phyloP scores from a whole-genome alignment of 345 rosid genomes.

The Citrus medica region DNA sequence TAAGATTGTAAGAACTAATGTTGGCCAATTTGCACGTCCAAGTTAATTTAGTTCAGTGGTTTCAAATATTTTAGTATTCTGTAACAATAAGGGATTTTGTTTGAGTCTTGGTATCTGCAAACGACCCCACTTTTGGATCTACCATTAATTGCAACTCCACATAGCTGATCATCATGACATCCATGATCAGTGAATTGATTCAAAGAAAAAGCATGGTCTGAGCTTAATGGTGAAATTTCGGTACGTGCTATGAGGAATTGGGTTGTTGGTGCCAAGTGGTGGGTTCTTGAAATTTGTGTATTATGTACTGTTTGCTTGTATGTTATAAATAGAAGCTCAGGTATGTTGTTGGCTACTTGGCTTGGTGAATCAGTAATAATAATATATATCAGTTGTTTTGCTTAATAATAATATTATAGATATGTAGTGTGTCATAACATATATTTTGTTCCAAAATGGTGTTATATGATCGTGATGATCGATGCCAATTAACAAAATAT shows the following conservation, averaged over 20 bases:
- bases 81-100: neutral
- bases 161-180: neutral
- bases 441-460: no score
- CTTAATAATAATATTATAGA: neutral
- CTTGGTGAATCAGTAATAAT: neutral
- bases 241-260: neutral
- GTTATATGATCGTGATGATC: no score
- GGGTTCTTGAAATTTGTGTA: neutral
- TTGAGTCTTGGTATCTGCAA: neutral
- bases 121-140: neutral
- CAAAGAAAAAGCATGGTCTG: neutral
- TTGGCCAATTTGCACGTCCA: conserved; percentile 10
- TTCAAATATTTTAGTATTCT: neutral
- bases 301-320: neutral
- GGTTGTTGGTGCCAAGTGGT: conserved; percentile 4
- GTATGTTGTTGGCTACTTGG: neutral
- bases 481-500: no score
- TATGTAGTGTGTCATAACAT: no score
- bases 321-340: neutral
- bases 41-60: neutral
- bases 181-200: neutral
- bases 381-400: neutral
- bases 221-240: neutral
- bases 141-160: neutral
- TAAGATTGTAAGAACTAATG: neutral